Evolutionary conservation across 371 early-diverging fungal genomes (phyloP).

Genomic region (Capillidium rhysosporum): DNA sequence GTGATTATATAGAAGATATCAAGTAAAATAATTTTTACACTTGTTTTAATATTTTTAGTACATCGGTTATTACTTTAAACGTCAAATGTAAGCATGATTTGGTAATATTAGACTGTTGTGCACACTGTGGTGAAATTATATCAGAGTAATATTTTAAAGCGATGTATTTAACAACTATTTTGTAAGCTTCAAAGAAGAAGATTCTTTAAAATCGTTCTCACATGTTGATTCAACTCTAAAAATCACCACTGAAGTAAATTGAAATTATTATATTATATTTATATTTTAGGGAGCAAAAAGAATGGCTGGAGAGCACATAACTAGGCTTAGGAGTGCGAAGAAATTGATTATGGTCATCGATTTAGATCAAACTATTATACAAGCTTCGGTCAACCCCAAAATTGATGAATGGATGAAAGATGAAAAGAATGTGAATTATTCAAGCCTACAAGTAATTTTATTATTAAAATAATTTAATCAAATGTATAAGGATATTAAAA

Average conservation of each 20-base stretch:
- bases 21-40: background rate
- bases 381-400: slow-evolving; percentile 71
- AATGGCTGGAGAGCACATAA: slow-evolving; percentile 46
- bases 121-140: slow-evolving; percentile 3
- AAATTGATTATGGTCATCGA: slow-evolving; percentile 93
- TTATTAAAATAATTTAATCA: background rate
- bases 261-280: background rate
- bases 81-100: background rate
- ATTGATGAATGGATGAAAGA: slow-evolving; percentile 64
- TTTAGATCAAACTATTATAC: slow-evolving; percentile 98
- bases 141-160: background rate
- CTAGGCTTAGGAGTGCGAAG: slow-evolving; percentile 34
- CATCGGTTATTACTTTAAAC: background rate
- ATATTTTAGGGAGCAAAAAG: slow-evolving; percentile 48
- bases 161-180: background rate
- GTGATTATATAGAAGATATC: background rate
- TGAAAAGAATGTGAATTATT: slow-evolving; percentile 36
- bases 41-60: background rate
- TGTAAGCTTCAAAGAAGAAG: background rate
- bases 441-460: slow-evolving; percentile 19
- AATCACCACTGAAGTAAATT: background rate
- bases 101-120: background rate
- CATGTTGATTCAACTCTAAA: no score
- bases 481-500: slow-evolving; percentile 33
- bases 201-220: no score